These are phyloP conservation scores for Mycena albidolilacea DNA, from an alignment of 768 basidiomycete genomes.

Conservation along the genomic window DNA sequence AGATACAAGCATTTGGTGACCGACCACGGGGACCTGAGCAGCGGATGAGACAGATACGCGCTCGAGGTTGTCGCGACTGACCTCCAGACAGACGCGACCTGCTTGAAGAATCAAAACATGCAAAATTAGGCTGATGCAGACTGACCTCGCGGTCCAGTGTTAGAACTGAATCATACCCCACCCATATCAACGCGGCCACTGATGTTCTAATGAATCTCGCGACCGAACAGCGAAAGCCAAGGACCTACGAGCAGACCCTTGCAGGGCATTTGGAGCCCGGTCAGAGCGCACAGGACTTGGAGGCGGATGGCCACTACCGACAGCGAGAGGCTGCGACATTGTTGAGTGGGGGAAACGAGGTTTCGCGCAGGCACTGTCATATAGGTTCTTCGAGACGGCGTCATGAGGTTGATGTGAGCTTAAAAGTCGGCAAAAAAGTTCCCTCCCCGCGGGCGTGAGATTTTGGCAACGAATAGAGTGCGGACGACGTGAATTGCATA, in stretches of 20 bases:
- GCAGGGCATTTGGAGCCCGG: neutral
- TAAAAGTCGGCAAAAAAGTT: neutral
- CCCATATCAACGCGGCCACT: constrained; percentile 22
- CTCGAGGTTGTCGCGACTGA: neutral
- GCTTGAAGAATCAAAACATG: neutral
- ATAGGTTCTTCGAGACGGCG: neutral
- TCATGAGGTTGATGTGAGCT: constrained; percentile 1
- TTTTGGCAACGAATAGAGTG: neutral
- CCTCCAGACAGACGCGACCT: constrained; percentile 27
- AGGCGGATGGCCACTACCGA: neutral
- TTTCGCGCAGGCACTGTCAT: neutral
- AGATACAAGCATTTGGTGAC: constrained; percentile 19
- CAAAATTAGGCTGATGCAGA: neutral
- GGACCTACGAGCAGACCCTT: neutral
- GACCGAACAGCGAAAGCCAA: neutral
- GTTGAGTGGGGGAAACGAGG: neutral
- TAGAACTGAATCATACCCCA: constrained; percentile 11
- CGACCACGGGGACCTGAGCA: constrained; percentile 17
- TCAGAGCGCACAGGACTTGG: neutral
- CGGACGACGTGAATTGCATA: too few relatives aligned
- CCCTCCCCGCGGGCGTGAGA: neutral
- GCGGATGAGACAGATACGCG: neutral
- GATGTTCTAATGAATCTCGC: neutral
- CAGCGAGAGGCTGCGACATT: neutral
- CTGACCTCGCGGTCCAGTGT: constrained; percentile 26